Percentiles rank a stretch among this genome's conserved stretches.
phyloP scores from a whole-genome alignment of 164 flowering plant genomes.

The Taxillus chinensis region DNA sequence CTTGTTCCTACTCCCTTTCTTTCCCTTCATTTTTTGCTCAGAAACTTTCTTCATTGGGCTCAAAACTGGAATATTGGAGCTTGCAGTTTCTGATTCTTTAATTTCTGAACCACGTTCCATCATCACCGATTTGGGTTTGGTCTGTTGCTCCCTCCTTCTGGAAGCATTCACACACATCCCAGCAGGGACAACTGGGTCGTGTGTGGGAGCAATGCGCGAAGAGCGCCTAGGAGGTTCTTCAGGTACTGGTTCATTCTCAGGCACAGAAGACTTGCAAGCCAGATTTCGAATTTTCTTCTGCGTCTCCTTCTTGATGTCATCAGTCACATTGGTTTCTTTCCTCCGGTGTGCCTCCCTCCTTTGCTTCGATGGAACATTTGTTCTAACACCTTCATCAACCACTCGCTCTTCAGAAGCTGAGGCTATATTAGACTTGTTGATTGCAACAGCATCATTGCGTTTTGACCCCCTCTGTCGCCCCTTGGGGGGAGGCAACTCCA shows the following conservation, averaged over 20 bases:
- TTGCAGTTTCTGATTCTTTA: background rate
- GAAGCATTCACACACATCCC: too few relatives aligned
- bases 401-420: background rate
- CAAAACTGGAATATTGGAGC: background rate
- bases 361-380: background rate
- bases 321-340: background rate
- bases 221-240: background rate
- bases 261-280: background rate
- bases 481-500: background rate
- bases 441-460: background rate
- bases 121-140: too few relatives aligned
- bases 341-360: background rate
- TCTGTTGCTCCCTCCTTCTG: too few relatives aligned
- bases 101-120: too few relatives aligned
- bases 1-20: background rate
- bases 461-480: slow-evolving; percentile 9
- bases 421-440: background rate
- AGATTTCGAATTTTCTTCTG: slow-evolving; percentile 1
- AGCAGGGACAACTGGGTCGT: too few relatives aligned
- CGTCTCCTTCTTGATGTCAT: background rate
- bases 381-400: slow-evolving; percentile 2
- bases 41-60: background rate
- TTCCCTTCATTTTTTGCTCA: background rate
- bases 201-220: background rate
- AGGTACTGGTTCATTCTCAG: background rate